Evolutionary conservation across 176 grass and related monocot genomes (phyloP).

Genomic region (Triticum timopheevii): DNA sequence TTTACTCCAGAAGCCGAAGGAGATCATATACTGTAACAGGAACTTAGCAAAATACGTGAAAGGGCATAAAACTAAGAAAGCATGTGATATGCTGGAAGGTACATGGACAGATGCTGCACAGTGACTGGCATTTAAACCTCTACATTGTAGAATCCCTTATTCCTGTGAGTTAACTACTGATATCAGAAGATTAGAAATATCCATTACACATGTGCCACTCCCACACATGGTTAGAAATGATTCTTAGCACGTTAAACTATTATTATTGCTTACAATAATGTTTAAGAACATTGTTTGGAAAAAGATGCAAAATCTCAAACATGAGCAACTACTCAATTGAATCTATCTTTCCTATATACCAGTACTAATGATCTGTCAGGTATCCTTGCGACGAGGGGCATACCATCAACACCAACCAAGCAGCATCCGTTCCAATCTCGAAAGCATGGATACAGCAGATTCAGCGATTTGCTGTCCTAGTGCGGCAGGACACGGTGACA

Average conservation of each 20-base stretch:
- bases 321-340: neutral
- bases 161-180: neutral
- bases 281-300: neutral
- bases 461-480: too few relatives aligned
- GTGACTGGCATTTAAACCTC: neutral
- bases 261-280: conserved; percentile 14
- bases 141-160: conserved; percentile 7
- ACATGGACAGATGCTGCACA: neutral
- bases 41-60: neutral
- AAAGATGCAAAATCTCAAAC: conserved; percentile 22
- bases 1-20: neutral
- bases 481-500: too few relatives aligned
- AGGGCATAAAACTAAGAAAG: neutral
- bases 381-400: neutral
- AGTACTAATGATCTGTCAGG: neutral
- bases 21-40: neutral
- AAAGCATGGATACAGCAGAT: too few relatives aligned
- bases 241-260: neutral
- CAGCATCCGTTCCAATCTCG: neutral
- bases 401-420: conserved; percentile 22
- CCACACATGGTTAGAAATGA: neutral
- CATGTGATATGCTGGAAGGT: neutral
- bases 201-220: neutral
- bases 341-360: neutral
- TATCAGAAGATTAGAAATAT: neutral